Percentiles rank a stretch among this genome's conserved stretches.
Conservation (phyloP, 176 grass and related monocot genomes). For the Aegilops tauschii region DNA sequence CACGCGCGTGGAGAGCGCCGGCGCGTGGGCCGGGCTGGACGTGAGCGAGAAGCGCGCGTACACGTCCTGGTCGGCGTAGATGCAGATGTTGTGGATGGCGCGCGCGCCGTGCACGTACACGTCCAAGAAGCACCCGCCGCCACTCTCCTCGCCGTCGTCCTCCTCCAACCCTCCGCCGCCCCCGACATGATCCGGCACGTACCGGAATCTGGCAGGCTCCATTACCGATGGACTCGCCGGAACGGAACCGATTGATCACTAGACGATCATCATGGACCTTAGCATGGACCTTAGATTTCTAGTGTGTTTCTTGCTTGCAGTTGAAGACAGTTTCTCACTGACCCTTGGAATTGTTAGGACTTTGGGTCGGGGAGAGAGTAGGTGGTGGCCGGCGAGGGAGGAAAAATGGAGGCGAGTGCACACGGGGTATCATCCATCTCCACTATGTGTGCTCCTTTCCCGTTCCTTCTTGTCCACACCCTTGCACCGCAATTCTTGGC, state of each 20-base stretch:
- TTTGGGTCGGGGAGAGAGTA: not conserved
- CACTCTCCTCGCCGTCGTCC: not conserved
- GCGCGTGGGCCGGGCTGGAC: constrained; percentile 55
- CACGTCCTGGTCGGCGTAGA: constrained; percentile 92
- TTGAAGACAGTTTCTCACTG: not conserved
- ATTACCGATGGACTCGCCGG: not conserved
- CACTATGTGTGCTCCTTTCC: not conserved
- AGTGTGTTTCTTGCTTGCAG: not conserved
- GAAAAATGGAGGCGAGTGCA: not conserved
- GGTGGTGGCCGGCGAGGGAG: not conserved
- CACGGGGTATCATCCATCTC: not conserved
- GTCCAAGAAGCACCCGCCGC: constrained; percentile 40
- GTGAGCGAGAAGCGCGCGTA: constrained; percentile 80
- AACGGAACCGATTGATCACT: not conserved
- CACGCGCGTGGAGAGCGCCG: constrained; percentile 56
- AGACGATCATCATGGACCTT: not conserved
- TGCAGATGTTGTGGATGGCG: constrained; percentile 82
- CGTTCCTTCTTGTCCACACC: constrained; percentile 29
- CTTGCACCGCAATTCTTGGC: constrained; percentile 18
- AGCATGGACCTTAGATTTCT: not conserved
- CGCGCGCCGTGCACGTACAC: constrained; percentile 73
- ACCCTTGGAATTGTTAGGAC: not conserved
- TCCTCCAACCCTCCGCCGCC: not conserved
- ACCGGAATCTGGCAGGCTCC: constrained; percentile 15
- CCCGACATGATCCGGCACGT: not conserved